Evolutionary conservation across 306 rosid genomes (phyloP).

Genomic region (Rosa rugosa): DNA sequence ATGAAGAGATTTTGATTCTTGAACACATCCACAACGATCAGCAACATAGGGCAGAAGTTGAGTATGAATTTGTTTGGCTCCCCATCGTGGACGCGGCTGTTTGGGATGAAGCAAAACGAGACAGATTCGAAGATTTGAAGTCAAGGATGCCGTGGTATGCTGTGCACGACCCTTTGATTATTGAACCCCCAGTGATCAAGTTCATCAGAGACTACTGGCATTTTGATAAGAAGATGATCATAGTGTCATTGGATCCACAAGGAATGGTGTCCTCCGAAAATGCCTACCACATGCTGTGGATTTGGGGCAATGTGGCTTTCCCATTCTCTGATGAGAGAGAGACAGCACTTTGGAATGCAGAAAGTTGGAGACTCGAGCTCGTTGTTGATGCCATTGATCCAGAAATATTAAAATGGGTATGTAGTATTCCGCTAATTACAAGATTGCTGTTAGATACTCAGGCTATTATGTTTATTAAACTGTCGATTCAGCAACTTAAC

Average conservation of each 20-base stretch:
- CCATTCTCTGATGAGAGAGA: conserved; percentile 77
- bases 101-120: conserved; percentile 34
- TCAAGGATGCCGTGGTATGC: conserved; percentile 64
- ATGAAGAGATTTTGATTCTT: conserved; percentile 64
- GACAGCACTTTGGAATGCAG: conserved; percentile 59
- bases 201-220: conserved; percentile 67
- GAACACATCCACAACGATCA: conserved; percentile 43
- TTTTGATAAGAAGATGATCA: conserved; percentile 60
- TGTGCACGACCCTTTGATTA: conserved; percentile 55
- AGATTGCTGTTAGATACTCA: neutral
- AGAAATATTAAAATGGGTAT: conserved; percentile 51
- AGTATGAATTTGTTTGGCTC: conserved; percentile 77
- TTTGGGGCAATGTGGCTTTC: conserved; percentile 76
- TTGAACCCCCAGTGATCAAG: conserved; percentile 61
- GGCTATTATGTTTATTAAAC: neutral
- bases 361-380: conserved; percentile 71
- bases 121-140: conserved; percentile 51
- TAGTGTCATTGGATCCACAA: conserved; percentile 77
- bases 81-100: conserved; percentile 48
- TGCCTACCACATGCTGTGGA: conserved; percentile 81
- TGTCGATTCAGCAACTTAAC: neutral
- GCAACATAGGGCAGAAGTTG: conserved; percentile 27
- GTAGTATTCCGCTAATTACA: neutral
- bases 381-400: conserved; percentile 63
- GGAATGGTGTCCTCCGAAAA: conserved; percentile 65